Evolutionary conservation across 768 basidiomycete genomes (phyloP).

Genomic region (Favolaschia claudopus): DNA sequence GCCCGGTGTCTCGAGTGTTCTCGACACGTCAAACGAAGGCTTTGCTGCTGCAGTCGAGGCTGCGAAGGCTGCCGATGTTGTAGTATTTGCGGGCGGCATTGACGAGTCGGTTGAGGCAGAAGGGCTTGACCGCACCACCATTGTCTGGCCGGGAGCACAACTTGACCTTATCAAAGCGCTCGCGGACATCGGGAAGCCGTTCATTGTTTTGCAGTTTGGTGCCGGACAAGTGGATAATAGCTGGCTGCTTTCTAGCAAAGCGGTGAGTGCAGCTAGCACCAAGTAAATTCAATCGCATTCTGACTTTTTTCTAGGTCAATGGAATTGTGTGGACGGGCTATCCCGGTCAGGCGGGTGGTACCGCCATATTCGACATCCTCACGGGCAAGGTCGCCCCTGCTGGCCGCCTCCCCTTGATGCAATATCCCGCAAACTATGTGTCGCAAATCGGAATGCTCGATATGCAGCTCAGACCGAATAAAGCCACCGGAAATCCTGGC

Average conservation of each 20-base stretch:
- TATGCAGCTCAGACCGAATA: conserved; percentile 60
- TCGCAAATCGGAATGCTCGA: conserved; percentile 62
- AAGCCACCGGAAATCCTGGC: conserved; percentile 51
- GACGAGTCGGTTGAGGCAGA: conserved; percentile 61
- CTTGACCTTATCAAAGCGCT: conserved; percentile 56
- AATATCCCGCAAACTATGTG: conserved; percentile 59
- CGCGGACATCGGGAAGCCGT: conserved; percentile 54
- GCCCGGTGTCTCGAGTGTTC: conserved; percentile 47
- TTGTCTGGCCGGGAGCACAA: conserved; percentile 65
- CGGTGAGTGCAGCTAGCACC: conserved; percentile 36
- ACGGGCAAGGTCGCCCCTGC: conserved; percentile 59
- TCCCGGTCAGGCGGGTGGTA: conserved; percentile 63
- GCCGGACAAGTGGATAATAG: conserved; percentile 64
- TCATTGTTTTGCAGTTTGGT: conserved; percentile 63
- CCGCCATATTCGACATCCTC: conserved; percentile 60
- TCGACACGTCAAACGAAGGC: conserved; percentile 47
- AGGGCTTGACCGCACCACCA: conserved; percentile 52
- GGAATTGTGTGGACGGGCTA: conserved; percentile 66
- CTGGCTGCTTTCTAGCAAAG: conserved; percentile 49
- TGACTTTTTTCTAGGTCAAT: conserved; percentile 48
- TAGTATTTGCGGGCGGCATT: conserved; percentile 64
- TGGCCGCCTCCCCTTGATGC: conserved; percentile 62
- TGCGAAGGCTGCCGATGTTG: conserved; percentile 54
- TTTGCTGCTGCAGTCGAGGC: conserved; percentile 59
- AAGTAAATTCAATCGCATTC: neutral